Base-by-base conservation (phyloP, 148 eudicot genomes). In the Pharnaceum exiguum region DNA sequence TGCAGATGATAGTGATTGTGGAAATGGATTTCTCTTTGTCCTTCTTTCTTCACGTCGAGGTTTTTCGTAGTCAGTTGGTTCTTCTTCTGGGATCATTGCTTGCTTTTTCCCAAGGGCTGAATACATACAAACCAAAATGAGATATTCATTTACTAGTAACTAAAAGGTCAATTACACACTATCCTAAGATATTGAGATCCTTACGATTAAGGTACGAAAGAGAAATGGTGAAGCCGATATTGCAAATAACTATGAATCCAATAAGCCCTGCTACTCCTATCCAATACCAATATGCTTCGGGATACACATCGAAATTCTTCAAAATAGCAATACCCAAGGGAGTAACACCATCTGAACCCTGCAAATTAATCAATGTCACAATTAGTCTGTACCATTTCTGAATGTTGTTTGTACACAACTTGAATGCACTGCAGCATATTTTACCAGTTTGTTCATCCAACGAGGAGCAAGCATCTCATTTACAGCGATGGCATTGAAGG, bases 391-490 rank as follows among this genome's bases (percentile, higher is more conserved):
- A 11, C 36, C 0, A 12, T 4, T 15, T 6, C 15, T 0, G 1
- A 0, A 54, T 1, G 6, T 11, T 33, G 58, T 54, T 5, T 15
- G 8, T 37, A 28, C 35, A 22, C n/a, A 10, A 26, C 11, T 16
- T 22, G 36, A 2, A 23, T 11, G n/a, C n/a, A n/a, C n/a, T n/a
- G n/a, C n/a, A n/a, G 22, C 16, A 62, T 5, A 18, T 57, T 26
- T 22, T 78, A 93, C 98, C 71, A 36, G 4, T 79, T 64, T 74
- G 81, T 77, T 81, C 95, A 93, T 87, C 98, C 98, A 93, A 54
- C 98, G 79, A 5, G 90, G 82, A 31, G 96, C 82, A 74, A 75
- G 76, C 98, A 93, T 81, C 73, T 93, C 98, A 56, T 93, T 93
- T 5, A 88, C 95, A 24, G 86, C 72, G 4, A 93, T 49, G 57